A percentile compares a stretch with the other conserved stretches of the same genome.
These are phyloP conservation scores for Laguncularia racemosa DNA, from an alignment of 345 rosid species.

Conservation along the genomic window DNA sequence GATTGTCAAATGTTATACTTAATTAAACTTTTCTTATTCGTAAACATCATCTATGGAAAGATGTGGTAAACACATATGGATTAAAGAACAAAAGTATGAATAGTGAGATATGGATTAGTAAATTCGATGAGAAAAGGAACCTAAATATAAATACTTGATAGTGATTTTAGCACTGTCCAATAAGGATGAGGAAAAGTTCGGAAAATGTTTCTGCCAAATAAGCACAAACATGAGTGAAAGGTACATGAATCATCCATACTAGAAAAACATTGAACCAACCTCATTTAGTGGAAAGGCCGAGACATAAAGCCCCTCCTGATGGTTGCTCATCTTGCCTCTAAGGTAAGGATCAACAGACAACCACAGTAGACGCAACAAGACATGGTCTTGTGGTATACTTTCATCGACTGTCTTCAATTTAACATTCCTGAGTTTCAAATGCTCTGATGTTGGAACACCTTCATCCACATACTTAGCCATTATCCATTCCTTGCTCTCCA, in stretches of 20 bases:
- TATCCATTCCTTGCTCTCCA: constrained; percentile 23
- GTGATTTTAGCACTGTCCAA: no score
- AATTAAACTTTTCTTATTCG: no score
- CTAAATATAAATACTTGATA: no score
- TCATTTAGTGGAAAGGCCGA: constrained; percentile 18
- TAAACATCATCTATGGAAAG: no score
- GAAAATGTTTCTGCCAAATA: not conserved
- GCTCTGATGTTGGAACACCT: constrained; percentile 29
- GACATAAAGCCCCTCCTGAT: constrained; percentile 21
- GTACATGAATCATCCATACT: not conserved
- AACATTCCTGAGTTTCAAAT: constrained; percentile 28
- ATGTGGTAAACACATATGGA: no score
- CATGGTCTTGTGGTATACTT: constrained; percentile 20
- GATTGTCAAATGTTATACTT: no score
- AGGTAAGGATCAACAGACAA: constrained; percentile 36
- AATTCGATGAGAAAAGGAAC: no score
- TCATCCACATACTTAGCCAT: constrained; percentile 21
- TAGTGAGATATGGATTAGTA: no score
- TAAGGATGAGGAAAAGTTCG: no score
- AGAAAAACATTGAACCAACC: constrained; percentile 8
- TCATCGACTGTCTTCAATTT: constrained; percentile 1
- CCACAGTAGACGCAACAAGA: constrained; percentile 16
- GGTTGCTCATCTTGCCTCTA: constrained; percentile 21
- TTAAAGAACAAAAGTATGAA: no score
- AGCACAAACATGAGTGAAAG: not conserved